These are phyloP conservation scores for Allium fistulosum DNA, from an alignment of 106 monocot genomes.

Conservation along the genomic window DNA sequence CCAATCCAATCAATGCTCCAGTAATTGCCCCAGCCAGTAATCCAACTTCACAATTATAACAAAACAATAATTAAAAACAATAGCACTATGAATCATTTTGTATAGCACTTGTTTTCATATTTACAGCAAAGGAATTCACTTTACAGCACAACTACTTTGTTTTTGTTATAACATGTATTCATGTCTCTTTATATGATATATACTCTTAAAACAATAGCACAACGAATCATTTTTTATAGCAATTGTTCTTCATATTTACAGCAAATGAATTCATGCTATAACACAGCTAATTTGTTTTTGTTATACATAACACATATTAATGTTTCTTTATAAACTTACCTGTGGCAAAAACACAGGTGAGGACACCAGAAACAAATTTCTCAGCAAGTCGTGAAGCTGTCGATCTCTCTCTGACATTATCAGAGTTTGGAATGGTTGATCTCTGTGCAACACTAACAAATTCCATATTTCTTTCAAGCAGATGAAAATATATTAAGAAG, in stretches of 20 bases:
- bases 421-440: background rate
- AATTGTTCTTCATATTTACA: background rate
- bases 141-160: background rate
- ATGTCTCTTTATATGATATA: background rate
- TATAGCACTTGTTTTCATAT: background rate
- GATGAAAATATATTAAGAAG: background rate
- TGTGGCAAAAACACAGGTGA: constrained; percentile 51
- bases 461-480: constrained; percentile 4
- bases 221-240: background rate
- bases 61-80: background rate
- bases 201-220: background rate
- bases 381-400: constrained; percentile 20
- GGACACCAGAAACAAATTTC: constrained; percentile 21
- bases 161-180: background rate
- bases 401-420: background rate
- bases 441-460: background rate
- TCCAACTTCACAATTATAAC: constrained; percentile 41
- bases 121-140: background rate
- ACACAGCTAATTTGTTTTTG: background rate
- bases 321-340: constrained; percentile 23
- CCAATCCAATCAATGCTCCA: constrained; percentile 68
- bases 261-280: background rate
- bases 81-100: background rate
- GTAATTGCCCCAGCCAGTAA: constrained; percentile 62
- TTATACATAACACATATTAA: background rate